These are phyloP conservation scores for Eucalyptus sp. DNA, from an alignment of 345 rosid species.

Conservation along the genomic window DNA sequence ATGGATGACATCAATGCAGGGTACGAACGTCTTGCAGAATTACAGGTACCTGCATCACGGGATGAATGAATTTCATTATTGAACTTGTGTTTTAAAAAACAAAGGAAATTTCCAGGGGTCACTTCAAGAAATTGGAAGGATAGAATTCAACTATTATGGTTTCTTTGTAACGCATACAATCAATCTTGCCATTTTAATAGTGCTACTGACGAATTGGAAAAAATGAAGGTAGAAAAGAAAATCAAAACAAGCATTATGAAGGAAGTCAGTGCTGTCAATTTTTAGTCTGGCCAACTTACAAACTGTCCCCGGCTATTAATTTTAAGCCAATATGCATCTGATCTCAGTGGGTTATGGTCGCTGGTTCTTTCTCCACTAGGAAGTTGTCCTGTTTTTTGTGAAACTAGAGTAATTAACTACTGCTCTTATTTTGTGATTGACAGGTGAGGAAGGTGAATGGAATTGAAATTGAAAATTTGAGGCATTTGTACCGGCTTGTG, in stretches of 20 bases:
- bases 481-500: constrained; percentile 58
- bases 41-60: constrained; percentile 33
- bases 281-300: neutral
- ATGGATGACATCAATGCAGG: constrained; percentile 90
- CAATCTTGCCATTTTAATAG: neutral
- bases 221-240: neutral
- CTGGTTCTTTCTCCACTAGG: neutral
- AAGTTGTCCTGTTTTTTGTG: neutral
- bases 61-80: neutral
- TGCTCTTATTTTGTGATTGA: neutral
- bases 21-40: constrained; percentile 77
- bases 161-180: neutral
- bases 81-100: neutral
- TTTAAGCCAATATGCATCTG: neutral
- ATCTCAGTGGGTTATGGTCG: neutral
- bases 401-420: neutral
- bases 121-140: neutral
- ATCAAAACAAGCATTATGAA: neutral
- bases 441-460: constrained; percentile 84
- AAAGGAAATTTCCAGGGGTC: neutral
- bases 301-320: neutral
- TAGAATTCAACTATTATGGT: neutral
- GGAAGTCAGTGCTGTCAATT: neutral
- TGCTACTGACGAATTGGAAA: neutral
- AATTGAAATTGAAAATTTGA: constrained; percentile 56